Evolutionary conservation across 768 basidiomycete genomes (phyloP).

Genomic region (Boletus vermiculosoides): DNA sequence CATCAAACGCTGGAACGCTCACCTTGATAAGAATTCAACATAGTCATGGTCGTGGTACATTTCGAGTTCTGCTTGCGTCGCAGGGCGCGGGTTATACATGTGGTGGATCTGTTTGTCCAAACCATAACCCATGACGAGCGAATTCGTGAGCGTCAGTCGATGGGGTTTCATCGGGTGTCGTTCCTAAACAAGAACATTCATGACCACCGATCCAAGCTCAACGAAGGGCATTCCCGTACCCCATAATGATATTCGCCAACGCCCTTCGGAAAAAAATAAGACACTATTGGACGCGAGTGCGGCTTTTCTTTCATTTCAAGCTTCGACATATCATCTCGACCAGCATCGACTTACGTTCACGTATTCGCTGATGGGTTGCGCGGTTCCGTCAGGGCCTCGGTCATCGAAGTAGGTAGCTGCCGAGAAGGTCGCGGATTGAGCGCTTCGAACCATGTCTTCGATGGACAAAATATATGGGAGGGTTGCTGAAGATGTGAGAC

Average conservation of each 20-base stretch:
- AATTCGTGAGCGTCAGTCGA: constrained; percentile 91
- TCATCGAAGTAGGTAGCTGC: constrained; percentile 74
- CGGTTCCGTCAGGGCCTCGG: constrained; percentile 64
- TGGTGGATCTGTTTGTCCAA: constrained; percentile 93
- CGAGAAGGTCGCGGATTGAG: constrained; percentile 61
- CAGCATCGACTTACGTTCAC: constrained; percentile 56
- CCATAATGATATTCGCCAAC: constrained; percentile 97
- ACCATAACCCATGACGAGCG: constrained; percentile 93
- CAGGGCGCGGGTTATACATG: constrained; percentile 85
- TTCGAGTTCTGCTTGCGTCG: constrained; percentile 87
- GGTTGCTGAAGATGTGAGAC: background rate
- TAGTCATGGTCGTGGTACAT: constrained; percentile 95
- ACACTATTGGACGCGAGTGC: constrained; percentile 71
- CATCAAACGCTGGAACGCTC: constrained; percentile 22
- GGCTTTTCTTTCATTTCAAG: constrained; percentile 28
- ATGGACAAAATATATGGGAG: background rate
- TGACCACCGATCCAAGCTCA: constrained; percentile 2
- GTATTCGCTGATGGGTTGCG: constrained; percentile 77
- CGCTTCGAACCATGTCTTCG: constrained; percentile 35
- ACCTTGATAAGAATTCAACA: constrained; percentile 93
- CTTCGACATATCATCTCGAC: background rate
- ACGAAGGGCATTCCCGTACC: constrained; percentile 43
- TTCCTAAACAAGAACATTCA: constrained; percentile 54
- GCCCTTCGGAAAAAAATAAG: constrained; percentile 93
- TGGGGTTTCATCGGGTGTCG: constrained; percentile 99